phyloP scores from a whole-genome alignment of 176 grass and related monocot species.

The Pontederia paniculata region DNA sequence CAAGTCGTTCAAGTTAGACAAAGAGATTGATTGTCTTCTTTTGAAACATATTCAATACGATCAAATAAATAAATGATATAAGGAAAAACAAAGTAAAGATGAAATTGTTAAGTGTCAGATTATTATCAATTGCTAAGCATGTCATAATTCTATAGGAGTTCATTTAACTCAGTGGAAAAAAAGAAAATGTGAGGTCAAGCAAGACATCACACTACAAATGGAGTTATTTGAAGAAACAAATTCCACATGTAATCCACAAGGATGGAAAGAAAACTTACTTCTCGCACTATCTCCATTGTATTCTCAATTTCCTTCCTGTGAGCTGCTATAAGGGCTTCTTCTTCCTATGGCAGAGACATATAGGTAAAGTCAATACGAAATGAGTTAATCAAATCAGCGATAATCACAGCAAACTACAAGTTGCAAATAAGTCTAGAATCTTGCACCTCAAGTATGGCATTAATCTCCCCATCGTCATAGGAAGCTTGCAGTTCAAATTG shows the following conservation, averaged over 20 bases:
- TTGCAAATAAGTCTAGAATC: not conserved
- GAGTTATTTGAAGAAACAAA: not conserved
- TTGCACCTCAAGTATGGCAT: slow-evolving; percentile 39
- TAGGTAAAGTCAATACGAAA: slow-evolving; percentile 11
- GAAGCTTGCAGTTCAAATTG: slow-evolving; percentile 26
- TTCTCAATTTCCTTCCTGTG: slow-evolving; percentile 42
- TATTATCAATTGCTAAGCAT: no score
- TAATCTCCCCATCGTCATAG: slow-evolving; percentile 26
- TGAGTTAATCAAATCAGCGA: not conserved
- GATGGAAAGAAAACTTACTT: slow-evolving; percentile 24
- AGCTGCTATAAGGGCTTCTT: slow-evolving; percentile 43
- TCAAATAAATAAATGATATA: no score
- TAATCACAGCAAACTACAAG: not conserved
- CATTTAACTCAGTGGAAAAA: no score
- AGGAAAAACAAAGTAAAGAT: no score
- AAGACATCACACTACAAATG: no score
- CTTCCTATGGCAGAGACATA: slow-evolving; percentile 17
- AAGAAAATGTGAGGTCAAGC: no score
- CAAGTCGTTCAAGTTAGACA: no score
- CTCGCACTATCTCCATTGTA: slow-evolving; percentile 32
- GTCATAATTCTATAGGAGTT: no score
- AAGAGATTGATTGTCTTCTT: no score
- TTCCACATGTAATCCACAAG: not conserved
- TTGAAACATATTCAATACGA: no score
- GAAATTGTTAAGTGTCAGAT: no score